Evolutionary conservation across 2,329 filamentous ascomycete genomes (phyloP).

Genomic region (Thielaviopsis punctulata): DNA sequence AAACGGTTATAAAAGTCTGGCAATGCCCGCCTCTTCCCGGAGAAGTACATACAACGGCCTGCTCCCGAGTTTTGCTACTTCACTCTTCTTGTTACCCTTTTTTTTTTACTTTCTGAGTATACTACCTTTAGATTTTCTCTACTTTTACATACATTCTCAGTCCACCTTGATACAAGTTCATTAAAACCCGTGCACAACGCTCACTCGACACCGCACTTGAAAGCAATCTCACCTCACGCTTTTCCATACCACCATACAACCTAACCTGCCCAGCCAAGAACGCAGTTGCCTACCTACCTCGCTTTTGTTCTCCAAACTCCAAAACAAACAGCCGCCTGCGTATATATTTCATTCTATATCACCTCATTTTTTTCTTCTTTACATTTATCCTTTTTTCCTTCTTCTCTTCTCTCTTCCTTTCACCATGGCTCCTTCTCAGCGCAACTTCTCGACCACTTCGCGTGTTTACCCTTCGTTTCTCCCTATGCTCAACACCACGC

Average conservation of each 20-base stretch:
- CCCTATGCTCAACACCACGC: constrained; percentile 16
- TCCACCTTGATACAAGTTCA: background rate
- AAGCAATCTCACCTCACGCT: background rate
- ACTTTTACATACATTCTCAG: background rate
- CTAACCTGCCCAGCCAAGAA: background rate
- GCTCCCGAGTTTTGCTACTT: too few species aligned
- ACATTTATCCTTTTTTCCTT: background rate
- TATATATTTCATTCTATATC: background rate
- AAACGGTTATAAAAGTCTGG: background rate
- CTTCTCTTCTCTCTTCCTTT: background rate
- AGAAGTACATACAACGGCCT: background rate
- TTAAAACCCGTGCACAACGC: too few species aligned
- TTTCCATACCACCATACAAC: background rate
- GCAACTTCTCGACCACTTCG: constrained; percentile 17
- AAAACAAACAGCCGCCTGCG: background rate
- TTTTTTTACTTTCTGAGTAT: background rate
- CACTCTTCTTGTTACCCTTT: background rate
- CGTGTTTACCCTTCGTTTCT: constrained; percentile 18
- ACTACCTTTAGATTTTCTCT: background rate
- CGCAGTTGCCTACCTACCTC: background rate
- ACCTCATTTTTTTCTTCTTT: background rate
- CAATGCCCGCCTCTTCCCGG: background rate
- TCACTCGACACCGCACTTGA: background rate
- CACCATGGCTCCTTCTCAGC: constrained; percentile 10
- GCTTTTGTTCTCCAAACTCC: constrained; percentile 1